Evolutionary conservation across 805 yeast genomes (phyloP), one percentile per base, ranked within the genome.

Genomic region (Yarrowia sp.): DNA sequence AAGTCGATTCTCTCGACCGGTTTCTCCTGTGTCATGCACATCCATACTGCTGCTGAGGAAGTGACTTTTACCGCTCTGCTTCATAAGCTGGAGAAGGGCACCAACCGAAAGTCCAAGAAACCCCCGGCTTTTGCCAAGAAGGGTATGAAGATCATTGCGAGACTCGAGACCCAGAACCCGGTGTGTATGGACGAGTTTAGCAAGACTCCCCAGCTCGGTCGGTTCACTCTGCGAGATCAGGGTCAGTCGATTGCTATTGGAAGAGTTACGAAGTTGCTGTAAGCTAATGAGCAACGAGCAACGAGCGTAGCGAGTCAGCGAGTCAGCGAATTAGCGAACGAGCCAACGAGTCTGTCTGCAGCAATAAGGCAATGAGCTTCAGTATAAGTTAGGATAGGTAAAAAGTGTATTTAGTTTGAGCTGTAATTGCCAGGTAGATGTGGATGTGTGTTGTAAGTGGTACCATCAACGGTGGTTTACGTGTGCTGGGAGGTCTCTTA

Each of bases 161-260:
- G 88, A 48, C 81, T 95, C 73, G 97, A 92, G 79, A 81, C 92
- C 15, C 81, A 86, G 51, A 92, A 86, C 71, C 93, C 97, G 28
- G 90, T 95, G 42, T 95, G 98, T 81, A 87, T 93, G 62, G 99
- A 95, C 80, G 87, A 96, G 51, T 95, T 88, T 76, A 86, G 82
- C 71, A 96, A 90, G 74, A 90, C 92, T 75, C 98, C 93, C 70
- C 98, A 95, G 79, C 84, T 95, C 73, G 99, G 99, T 76, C 87
- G 99, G 79, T 95, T 95, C 78, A 95, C 99, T 33, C 84, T 95
- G 77, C 92, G 99, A 84, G 99, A 95, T 79, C 98, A 95, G 81
- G 99, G 98, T 75, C 86, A 86, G 68, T 95, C 99, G 64, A 92
- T 95, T 79, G 99, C 99, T 69, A 95, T 95, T 77, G 99, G 99